These are phyloP conservation scores for Phlebiopsis flavidoalba DNA, from an alignment of 768 basidiomycete genomes.

Conservation along the genomic window DNA sequence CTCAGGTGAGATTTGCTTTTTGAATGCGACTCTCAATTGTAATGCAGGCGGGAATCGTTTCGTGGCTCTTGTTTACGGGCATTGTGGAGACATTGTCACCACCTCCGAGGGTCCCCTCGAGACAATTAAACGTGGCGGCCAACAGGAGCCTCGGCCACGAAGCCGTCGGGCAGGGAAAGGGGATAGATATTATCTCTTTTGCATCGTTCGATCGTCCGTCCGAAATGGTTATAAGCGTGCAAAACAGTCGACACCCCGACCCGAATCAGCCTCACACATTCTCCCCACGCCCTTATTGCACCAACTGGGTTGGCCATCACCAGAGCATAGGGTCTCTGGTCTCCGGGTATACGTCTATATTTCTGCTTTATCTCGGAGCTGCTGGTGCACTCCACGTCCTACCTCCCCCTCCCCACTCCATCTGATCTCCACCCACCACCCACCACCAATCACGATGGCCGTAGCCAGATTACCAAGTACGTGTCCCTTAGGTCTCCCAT, in stretches of 20 bases:
- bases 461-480: neutral
- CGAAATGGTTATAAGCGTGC: constrained; percentile 13
- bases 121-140: constrained; percentile 7
- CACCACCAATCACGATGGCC: neutral
- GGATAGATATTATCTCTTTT: constrained; percentile 4
- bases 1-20: constrained; percentile 11
- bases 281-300: constrained; percentile 9
- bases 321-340: constrained; percentile 16
- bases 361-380: constrained; percentile 11
- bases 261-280: constrained; percentile 9
- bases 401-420: constrained; percentile 1
- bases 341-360: neutral
- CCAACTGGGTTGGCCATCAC: constrained; percentile 13
- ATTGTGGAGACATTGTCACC: neutral
- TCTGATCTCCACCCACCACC: neutral
- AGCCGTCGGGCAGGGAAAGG: neutral
- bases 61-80: neutral
- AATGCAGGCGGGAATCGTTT: neutral
- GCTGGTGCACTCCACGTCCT: constrained; percentile 9
- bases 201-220: constrained; percentile 7
- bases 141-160: neutral
- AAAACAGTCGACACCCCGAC: neutral
- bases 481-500: neutral
- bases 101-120: neutral
- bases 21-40: constrained; percentile 10